Evolutionary conservation across 345 rosid species (phyloP).

Genomic region (Isatis tinctoria): DNA sequence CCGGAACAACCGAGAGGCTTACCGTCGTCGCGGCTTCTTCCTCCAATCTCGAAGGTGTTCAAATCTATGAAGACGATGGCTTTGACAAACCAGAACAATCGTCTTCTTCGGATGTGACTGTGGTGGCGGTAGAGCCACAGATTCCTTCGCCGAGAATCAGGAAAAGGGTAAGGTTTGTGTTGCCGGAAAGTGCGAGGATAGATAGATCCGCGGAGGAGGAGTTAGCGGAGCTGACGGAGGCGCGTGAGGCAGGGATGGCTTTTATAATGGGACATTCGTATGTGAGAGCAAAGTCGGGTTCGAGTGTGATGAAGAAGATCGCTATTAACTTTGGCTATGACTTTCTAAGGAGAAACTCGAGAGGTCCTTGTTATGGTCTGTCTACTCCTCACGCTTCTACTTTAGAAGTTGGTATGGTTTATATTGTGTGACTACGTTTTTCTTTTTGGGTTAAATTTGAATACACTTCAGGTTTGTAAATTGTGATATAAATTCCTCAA

Average conservation of each 20-base stretch:
- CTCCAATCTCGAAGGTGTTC: conserved; percentile 50
- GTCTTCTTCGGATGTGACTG: conserved; percentile 34
- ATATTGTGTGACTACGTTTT: conserved; percentile 47
- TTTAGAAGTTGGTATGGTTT: conserved; percentile 93
- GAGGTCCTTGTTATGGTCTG: conserved; percentile 63
- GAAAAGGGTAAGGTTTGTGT: conserved; percentile 75
- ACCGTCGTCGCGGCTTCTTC: conserved; percentile 76
- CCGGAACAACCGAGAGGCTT: conserved; percentile 47
- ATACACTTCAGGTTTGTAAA: conserved; percentile 4
- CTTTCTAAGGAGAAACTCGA: conserved; percentile 80
- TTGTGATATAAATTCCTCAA: background rate
- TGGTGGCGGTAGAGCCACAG: conserved; percentile 43
- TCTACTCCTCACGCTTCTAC: conserved; percentile 85
- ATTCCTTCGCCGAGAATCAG: conserved; percentile 31
- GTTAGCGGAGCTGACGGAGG: conserved; percentile 73
- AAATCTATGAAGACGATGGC: conserved; percentile 42
- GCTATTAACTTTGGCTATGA: conserved; percentile 84
- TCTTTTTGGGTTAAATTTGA: background rate
- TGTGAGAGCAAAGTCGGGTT: conserved; percentile 79
- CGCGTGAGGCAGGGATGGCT: conserved; percentile 93
- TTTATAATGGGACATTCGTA: conserved; percentile 85
- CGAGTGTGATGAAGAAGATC: conserved; percentile 76
- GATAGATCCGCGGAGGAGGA: conserved; percentile 49
- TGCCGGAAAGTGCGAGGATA: conserved; percentile 58
- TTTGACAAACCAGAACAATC: conserved; percentile 27